phyloP scores from a whole-genome alignment of 1,284 basidiomycete species.

The Earliella scabrosa region DNA sequence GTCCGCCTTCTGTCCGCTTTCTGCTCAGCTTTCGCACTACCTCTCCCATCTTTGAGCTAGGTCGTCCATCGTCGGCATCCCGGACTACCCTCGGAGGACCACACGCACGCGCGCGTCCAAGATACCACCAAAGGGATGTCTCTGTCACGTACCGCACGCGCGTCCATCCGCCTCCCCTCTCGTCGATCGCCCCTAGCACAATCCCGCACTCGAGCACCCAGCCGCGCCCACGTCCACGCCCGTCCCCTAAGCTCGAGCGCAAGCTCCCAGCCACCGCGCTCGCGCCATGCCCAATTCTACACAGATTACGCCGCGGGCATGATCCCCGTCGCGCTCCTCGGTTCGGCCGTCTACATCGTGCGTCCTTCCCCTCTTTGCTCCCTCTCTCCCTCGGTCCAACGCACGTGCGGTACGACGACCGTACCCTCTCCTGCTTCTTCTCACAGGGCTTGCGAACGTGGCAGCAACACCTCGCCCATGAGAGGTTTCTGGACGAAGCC shows the following conservation, averaged over 20 bases:
- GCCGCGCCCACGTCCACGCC: constrained; percentile 9
- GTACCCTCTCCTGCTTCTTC: neutral
- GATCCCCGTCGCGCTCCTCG: constrained; percentile 76
- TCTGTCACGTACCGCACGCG: neutral
- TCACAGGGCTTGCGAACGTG: constrained; percentile 64
- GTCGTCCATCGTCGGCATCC: neutral
- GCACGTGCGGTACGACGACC: constrained; percentile 4
- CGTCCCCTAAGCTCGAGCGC: constrained; percentile 19
- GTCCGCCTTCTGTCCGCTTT: neutral
- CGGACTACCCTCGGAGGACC: no score
- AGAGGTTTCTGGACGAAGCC: constrained; percentile 71
- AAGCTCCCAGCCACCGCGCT: constrained; percentile 33
- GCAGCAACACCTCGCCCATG: constrained; percentile 65
- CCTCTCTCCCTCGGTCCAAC: neutral
- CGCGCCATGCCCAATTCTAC: constrained; percentile 68
- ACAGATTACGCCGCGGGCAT: constrained; percentile 71
- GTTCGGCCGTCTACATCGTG: constrained; percentile 78
- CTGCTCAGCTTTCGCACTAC: neutral
- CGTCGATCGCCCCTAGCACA: constrained; percentile 1
- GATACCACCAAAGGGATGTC: no score
- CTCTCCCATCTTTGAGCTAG: neutral
- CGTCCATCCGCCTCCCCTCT: constrained; percentile 3
- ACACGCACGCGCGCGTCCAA: no score
- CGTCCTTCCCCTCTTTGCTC: constrained; percentile 30
- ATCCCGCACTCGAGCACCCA: neutral